Percentiles rank a stretch among this genome's conserved stretches.
Conservation (phyloP, 495 filamentous ascomycete genomes). For the Halenospora varia region DNA sequence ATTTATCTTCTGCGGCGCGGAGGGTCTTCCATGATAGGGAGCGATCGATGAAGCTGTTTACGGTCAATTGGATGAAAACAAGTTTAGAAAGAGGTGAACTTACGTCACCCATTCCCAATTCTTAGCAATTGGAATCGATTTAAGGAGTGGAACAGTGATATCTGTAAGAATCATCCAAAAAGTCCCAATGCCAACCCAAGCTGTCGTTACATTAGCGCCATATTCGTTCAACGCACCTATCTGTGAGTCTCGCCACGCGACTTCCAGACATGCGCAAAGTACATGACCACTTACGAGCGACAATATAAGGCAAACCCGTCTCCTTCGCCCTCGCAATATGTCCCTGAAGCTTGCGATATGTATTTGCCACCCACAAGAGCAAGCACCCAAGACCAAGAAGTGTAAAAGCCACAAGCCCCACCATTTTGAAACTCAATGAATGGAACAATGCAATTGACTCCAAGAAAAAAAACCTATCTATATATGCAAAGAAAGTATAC, state of each 20-base stretch:
- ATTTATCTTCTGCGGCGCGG: constrained; percentile 27
- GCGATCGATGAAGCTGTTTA: not conserved
- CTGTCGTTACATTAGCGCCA: not conserved
- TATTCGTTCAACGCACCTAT: not conserved
- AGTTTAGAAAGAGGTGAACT: not conserved
- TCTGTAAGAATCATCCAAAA: too few relatives aligned
- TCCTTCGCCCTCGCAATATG: constrained; percentile 3
- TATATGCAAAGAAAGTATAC: too few relatives aligned
- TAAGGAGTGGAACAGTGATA: too few relatives aligned
- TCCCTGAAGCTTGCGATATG: not conserved
- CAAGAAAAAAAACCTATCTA: too few relatives aligned
- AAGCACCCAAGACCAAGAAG: not conserved
- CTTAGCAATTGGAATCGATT: too few relatives aligned
- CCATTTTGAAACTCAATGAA: constrained; percentile 5
- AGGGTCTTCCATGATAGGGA: not conserved
- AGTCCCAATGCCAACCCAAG: too few relatives aligned
- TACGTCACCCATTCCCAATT: constrained; percentile 2
- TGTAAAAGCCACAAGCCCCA: constrained; percentile 4
- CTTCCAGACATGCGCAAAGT: not conserved
- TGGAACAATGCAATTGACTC: too few relatives aligned
- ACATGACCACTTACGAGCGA: not conserved
- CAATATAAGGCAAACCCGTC: constrained; percentile 1
- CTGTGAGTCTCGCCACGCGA: not conserved
- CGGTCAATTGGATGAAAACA: too few relatives aligned
- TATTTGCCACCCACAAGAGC: not conserved